Evolutionary conservation across 83 land plant genomes (phyloP), one percentile per base, ranked within the genome.

Genomic region (Diphasiastrum complanatum): DNA sequence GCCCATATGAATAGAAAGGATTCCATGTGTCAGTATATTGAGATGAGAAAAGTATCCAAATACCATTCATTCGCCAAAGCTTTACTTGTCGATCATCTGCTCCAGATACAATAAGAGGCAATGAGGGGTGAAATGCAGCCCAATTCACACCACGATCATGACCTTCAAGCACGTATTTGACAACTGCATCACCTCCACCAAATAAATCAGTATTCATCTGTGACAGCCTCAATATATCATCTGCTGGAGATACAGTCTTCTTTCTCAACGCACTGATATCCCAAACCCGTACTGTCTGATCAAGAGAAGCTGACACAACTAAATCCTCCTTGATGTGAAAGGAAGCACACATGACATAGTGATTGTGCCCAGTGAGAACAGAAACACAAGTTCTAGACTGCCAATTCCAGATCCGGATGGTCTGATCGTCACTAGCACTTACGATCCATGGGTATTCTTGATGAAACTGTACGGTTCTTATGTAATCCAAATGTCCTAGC

Each of bases 11-110:
- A 26, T 22, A 55, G n/a, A n/a, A n/a, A n/a, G n/a, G n/a, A n/a
- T n/a, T n/a, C n/a, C n/a, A n/a, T n/a, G n/a, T n/a, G n/a, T n/a
- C n/a, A 55, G 52, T 18, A 36, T 16, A 60, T 14, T 37, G 16
- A 10, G 22, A n/a, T 5, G 26, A 58, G 59, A 16, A 12, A 55
- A 5, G n/a, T 28, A 14, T 16, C n/a, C 27, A 27, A 71, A 61
- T 78, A 84, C 87, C 88, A 74, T 78, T 84, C 88, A 84, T 84
- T n/a, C 86, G 53, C 88, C 88, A 84, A 11, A 84, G 53, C 73
- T 84, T 84, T 27, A 84, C 86, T 67, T 84, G 88, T 8, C 86
- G 75, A 67, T 84, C 88, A 78, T 84, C 88, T 30, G 82, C 85
- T 33, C 83, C 85, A 45, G 88, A 84, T 2, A 84, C 83, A 75